Base-by-base conservation (phyloP, 306 rosid species). In the Quercus suber region DNA sequence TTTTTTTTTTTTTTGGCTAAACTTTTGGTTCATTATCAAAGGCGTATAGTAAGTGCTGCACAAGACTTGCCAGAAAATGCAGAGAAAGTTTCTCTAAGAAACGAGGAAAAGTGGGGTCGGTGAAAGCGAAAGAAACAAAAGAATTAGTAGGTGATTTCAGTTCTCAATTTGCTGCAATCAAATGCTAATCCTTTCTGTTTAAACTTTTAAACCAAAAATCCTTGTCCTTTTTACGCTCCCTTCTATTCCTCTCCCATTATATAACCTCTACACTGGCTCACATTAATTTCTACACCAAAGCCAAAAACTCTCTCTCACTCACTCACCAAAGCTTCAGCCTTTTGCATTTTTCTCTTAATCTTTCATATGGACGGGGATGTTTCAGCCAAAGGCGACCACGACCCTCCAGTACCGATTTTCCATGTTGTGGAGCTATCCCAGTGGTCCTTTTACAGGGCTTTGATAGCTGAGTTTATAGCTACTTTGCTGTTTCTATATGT, bases 401-500 rank as follows among this genome's bases (percentile, higher is more conserved):
- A 94, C 87, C 97, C 99, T 14, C 92, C 97, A 4, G 87, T 91
- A 2, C 90, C 96, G 1, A 84, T 95, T 71, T 23, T 92, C 63
- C 96, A 86, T 56, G 55, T 79, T 0, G 89, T 49, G 57, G 98
- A 95, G 89, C 85, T 95, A 14, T 43, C 78, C 1, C 89, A 86
- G 57, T 95, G 99, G 99, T 89, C 97, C 69, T 92, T 95, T 18
- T 92, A 92, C 84, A 86, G 97, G 77, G 97, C 99, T 20, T 17
- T 95, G 73, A 95, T 95, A 21, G 99, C 99, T 14, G 99, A 95
- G 92, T 95, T 89, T 86, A 76, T 91, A 6, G 99, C 99, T 30
- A 95, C 99, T 15, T 57, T 95, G 64, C 99, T 95, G 20, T 95
- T 95, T 82, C 98, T 95, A 13, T 95, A 95, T 78, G 73, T 92